Percentiles rank a stretch among this genome's conserved stretches.
phyloP scores from a whole-genome alignment of 208 protist species.

The Leishmania tarentolae region DNA sequence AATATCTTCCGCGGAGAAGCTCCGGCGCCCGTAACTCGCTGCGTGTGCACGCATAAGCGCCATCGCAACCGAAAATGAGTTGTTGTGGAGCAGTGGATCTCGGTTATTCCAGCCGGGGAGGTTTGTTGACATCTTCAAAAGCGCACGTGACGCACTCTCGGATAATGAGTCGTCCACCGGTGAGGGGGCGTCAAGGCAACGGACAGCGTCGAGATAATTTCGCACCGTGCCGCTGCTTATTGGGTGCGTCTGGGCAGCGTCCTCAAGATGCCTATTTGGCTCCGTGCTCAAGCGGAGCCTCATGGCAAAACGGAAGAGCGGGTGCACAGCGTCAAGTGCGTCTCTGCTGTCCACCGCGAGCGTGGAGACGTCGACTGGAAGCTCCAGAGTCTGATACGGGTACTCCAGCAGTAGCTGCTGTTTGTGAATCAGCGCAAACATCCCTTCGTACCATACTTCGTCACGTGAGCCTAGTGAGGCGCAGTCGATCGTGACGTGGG shows the following conservation, averaged over 20 bases:
- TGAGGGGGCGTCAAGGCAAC: constrained; percentile 20
- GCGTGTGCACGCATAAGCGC: constrained; percentile 69
- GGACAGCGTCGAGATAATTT: constrained; percentile 48
- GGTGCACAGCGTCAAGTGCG: constrained; percentile 13
- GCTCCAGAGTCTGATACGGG: constrained; percentile 63
- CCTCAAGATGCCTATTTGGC: not conserved
- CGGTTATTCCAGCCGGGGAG: constrained; percentile 71
- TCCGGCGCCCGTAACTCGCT: constrained; percentile 48
- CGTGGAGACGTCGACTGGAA: constrained; percentile 67
- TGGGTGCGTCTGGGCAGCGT: no score
- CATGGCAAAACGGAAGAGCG: constrained; percentile 49
- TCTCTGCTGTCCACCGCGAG: constrained; percentile 43
- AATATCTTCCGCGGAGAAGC: constrained; percentile 52
- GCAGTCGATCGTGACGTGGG: constrained; percentile 81
- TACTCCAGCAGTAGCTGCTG: constrained; percentile 72
- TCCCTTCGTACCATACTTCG: constrained; percentile 41
- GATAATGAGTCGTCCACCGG: constrained; percentile 23
- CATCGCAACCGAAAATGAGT: constrained; percentile 71
- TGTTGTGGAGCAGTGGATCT: constrained; percentile 86
- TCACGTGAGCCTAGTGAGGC: constrained; percentile 18
- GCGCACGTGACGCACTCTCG: constrained; percentile 34
- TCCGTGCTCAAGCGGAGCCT: constrained; percentile 23
- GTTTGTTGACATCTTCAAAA: constrained; percentile 41
- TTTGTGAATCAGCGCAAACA: constrained; percentile 68
- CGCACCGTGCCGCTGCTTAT: constrained; percentile 29